Base-by-base conservation (phyloP, 306 rosid species). In the Corylus heterophylla region DNA sequence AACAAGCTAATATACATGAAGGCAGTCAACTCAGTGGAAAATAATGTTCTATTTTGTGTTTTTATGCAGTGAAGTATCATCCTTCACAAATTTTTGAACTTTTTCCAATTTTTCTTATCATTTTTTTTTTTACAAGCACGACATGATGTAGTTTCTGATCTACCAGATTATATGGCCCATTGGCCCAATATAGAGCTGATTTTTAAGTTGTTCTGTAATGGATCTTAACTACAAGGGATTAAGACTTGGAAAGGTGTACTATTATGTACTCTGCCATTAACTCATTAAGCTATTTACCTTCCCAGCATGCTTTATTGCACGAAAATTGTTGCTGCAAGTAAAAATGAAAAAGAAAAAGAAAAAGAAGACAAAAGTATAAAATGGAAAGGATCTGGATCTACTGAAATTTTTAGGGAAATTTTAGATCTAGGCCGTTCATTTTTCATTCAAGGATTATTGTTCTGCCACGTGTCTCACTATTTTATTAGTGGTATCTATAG, bases 11-110 rank as follows among this genome's bases (percentile, higher is more conserved):
- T 25, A 11, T 68, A 68, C 51, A 7, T 18, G 72, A 68, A 17
- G 16, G 16, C 50, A 39, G 51, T 67, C 72, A 18, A 39, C 6
- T 67, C 16, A 42, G 8, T 37, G 7, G 51, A 18, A 39, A 68
- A 67, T 67, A 68, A 44, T 67, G 72, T 67, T 68, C 48, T 37
- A 37, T 66, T 35, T 37, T 37, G 12, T 66, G 71, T 37, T 37
- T 64, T 16, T 3, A 17, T 64, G 7, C 18, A 35, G 71, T 25
- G 22, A 16, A 16, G 11, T 64, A n/a, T n/a, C n/a, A 3, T 64
- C 9, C 14, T n/a, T 62, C 12, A 27, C 68, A 62, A 62, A 29
- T 42, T 61, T 29, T 61, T 12, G 68, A 61, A 7, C 67, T 25
- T 29, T n/a, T n/a, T n/a, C n/a, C n/a, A n/a, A n/a, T n/a, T n/a